Evolutionary conservation across 805 yeast species (phyloP).

Genomic region (Yarrowia sp.): DNA sequence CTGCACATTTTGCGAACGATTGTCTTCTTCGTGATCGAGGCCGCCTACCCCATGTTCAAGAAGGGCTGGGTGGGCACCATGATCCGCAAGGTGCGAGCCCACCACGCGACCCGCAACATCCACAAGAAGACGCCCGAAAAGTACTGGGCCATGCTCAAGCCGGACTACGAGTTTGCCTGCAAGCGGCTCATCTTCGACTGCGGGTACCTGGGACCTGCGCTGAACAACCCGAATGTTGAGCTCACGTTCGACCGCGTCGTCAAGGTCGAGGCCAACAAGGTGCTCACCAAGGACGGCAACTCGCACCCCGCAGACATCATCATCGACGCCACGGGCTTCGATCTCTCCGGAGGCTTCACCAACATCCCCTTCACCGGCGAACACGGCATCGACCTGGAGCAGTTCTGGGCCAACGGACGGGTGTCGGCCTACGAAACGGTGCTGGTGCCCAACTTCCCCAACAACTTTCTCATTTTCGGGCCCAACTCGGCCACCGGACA

Average conservation of each 20-base stretch:
- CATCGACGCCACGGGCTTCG: slow-evolving; percentile 42
- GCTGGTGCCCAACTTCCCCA: slow-evolving; percentile 42
- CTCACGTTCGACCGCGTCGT: slow-evolving; percentile 40
- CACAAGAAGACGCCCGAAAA: slow-evolving; percentile 39
- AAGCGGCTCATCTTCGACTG: slow-evolving; percentile 41
- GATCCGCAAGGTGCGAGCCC: slow-evolving; percentile 28
- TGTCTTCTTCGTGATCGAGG: slow-evolving; percentile 40
- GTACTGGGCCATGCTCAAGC: slow-evolving; percentile 41
- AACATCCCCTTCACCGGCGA: slow-evolving; percentile 39
- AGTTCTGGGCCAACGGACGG: slow-evolving; percentile 41
- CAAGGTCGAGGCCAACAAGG: slow-evolving; percentile 38
- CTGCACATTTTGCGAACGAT: slow-evolving; percentile 37
- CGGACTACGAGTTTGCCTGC: slow-evolving; percentile 42
- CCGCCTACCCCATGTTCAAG: slow-evolving; percentile 40
- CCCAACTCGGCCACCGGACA: slow-evolving; percentile 44
- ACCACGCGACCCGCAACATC: slow-evolving; percentile 37
- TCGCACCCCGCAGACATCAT: slow-evolving; percentile 42
- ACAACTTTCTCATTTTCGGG: slow-evolving; percentile 41
- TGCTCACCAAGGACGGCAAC: slow-evolving; percentile 41
- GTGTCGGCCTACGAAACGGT: slow-evolving; percentile 42
- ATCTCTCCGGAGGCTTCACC: slow-evolving; percentile 13
- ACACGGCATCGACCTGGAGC: slow-evolving; percentile 34
- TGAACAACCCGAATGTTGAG: slow-evolving; percentile 38
- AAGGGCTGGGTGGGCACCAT: slow-evolving; percentile 37
- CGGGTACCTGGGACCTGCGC: slow-evolving; percentile 40